Evolutionary conservation across 2,329 filamentous ascomycete species (phyloP), one percentile per base, ranked within the genome.

Genomic region (Fusarium transvaalense): DNA sequence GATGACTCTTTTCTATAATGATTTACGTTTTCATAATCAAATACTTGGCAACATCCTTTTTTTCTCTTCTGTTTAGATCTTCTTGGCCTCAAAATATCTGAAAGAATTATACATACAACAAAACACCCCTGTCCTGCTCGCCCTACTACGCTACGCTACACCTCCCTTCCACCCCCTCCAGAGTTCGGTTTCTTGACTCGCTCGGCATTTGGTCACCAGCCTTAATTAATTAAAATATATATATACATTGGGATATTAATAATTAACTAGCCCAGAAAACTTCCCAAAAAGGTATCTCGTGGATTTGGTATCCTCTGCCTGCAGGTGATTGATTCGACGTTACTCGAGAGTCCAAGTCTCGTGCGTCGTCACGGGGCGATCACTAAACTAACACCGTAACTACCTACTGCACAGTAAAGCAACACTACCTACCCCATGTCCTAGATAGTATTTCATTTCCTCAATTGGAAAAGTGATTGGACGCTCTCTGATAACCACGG

Each of bases 291-390:
- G 41, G 58, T 51, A 63, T 59, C 63, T 56, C 56, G 61, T 71
- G 55, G 63, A 50, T 31, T 57, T 61, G 46, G 56, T 47, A 43
- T 60, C 34, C 51, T 50, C 54, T n/a, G 13, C 25, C 69, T 73
- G 71, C 71, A 71, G 59, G 66, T 74, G 66, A 71, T 74, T 74
- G 66, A 71, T 74, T 68, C 50, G 50, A 55, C 42, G 53, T 52
- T n/a, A 41, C 55, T 61, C 52, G 50, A 51, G 54, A 56, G 6
- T 25, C 47, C 39, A 63, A 50, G 70, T 73, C 70, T 73, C 68
- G 71, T 73, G 71, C 70, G 52, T 53, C 62, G 59, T 73, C 71
- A 73, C 68, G 62, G 61, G 68, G 56, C 45, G 46, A 46, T 56
- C 43, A 42, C 39, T 35, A 64, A 59, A 17, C 32, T 41, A 68